A percentile compares a stretch with the other conserved stretches of the same genome.
Conservation (phyloP, 2,329 filamentous ascomycete species). For the Exophiala sideris region DNA sequence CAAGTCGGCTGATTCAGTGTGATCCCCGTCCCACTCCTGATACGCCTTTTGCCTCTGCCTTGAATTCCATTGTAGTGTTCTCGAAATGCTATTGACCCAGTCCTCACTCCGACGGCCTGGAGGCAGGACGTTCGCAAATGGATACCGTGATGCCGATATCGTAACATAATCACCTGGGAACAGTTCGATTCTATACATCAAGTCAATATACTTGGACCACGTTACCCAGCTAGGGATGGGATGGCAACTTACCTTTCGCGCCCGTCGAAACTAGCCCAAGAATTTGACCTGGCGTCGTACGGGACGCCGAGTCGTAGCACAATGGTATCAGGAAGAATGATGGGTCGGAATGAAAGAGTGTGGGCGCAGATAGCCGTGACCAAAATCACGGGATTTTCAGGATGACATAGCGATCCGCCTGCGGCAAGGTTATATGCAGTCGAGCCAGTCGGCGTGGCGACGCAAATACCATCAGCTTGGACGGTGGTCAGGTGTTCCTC, state of each 20-base stretch:
- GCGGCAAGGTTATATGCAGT: slow-evolving; percentile 95
- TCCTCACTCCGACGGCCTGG: slow-evolving; percentile 44
- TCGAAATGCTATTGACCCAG: slow-evolving; percentile 51
- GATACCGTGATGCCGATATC: slow-evolving; percentile 51
- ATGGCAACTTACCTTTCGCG: slow-evolving; percentile 72
- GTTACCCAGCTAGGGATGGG: too few species aligned
- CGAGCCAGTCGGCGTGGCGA: slow-evolving; percentile 89
- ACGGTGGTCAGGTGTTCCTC: slow-evolving; percentile 94
- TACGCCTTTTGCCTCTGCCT: slow-evolving; percentile 45
- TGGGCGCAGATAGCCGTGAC: slow-evolving; percentile 93
- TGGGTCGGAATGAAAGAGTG: slow-evolving; percentile 91
- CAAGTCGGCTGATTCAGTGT: slow-evolving; percentile 6
- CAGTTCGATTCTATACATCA: slow-evolving; percentile 42
- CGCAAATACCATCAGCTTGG: slow-evolving; percentile 86
- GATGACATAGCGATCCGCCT: slow-evolving; percentile 91
- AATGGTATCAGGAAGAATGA: slow-evolving; percentile 93
- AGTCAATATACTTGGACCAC: too few species aligned
- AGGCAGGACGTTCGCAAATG: slow-evolving; percentile 50
- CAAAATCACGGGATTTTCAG: slow-evolving; percentile 93
- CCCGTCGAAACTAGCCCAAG: slow-evolving; percentile 98
- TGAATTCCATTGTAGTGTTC: slow-evolving; percentile 51
- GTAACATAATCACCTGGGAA: slow-evolving; percentile 52
- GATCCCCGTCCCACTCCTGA: slow-evolving; percentile 28
- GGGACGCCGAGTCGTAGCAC: slow-evolving; percentile 92
- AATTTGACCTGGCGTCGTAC: slow-evolving; percentile 81